These are phyloP conservation scores for Cystofilobasidium bisporidii DNA, from an alignment of 768 basidiomycete genomes.

Conservation along the genomic window DNA sequence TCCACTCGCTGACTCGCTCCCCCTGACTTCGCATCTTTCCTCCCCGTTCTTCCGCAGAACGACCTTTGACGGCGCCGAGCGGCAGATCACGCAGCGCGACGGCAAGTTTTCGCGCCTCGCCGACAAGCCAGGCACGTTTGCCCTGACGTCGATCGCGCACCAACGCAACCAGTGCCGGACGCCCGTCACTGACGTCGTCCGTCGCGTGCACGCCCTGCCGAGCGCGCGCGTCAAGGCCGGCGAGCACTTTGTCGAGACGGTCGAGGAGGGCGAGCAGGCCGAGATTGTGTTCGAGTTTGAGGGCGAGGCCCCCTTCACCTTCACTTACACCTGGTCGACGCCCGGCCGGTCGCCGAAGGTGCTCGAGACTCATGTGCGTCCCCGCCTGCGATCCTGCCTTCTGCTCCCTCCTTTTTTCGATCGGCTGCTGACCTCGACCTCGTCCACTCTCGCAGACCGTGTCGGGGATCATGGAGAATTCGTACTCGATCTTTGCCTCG, in stretches of 20 bases:
- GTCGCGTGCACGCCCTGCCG: constrained; percentile 70
- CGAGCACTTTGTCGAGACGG: constrained; percentile 66
- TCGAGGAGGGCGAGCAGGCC: constrained; percentile 83
- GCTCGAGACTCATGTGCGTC: constrained; percentile 38
- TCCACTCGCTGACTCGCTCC: too few species aligned
- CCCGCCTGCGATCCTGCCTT: background rate
- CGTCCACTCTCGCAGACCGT: constrained; percentile 33
- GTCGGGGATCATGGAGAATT: constrained; percentile 46
- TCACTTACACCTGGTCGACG: constrained; percentile 73
- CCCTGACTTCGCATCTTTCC: too few species aligned
- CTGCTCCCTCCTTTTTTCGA: too few species aligned
- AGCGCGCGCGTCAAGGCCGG: constrained; percentile 83
- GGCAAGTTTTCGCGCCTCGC: constrained; percentile 67
- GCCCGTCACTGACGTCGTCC: constrained; percentile 60
- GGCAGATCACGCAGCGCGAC: constrained; percentile 52
- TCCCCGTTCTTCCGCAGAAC: too few species aligned
- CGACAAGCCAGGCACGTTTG: constrained; percentile 71
- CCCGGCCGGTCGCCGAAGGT: constrained; percentile 29
- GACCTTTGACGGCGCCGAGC: too few species aligned
- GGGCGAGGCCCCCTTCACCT: constrained; percentile 91
- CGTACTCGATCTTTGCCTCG: constrained; percentile 86
- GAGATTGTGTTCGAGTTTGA: constrained; percentile 82
- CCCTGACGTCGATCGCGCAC: constrained; percentile 78
- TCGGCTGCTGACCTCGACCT: background rate
- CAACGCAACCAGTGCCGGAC: constrained; percentile 72